These are phyloP conservation scores for Ziziphus jujuba DNA, from an alignment of 306 rosid genomes.

Conservation along the genomic window DNA sequence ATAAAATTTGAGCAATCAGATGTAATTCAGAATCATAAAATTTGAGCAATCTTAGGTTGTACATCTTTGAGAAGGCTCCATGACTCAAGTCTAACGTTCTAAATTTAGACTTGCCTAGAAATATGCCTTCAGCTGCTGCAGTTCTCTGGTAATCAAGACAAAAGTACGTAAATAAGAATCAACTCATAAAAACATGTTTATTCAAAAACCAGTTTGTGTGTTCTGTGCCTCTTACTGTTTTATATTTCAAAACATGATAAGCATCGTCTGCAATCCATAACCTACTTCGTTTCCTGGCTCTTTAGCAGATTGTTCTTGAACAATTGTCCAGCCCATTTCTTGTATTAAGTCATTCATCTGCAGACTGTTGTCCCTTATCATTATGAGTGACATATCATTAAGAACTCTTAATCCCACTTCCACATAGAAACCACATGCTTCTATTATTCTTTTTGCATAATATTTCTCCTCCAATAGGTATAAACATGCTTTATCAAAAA, in stretches of 20 bases:
- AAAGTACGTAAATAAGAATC: neutral
- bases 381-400: conserved; percentile 40
- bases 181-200: no score
- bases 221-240: conserved; percentile 5
- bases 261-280: conserved; percentile 31
- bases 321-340: conserved; percentile 39
- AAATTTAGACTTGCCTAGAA: neutral
- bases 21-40: neutral
- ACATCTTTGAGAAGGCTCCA: conserved; percentile 29
- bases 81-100: conserved; percentile 10
- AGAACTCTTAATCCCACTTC: conserved; percentile 34
- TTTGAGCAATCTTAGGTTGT: conserved; percentile 20
- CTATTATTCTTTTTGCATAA: conserved; percentile 21
- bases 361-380: neutral
- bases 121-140: conserved; percentile 8
- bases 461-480: conserved; percentile 32
- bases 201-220: no score
- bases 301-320: conserved; percentile 16
- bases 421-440: conserved; percentile 25
- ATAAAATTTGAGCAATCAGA: conserved; percentile 7
- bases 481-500: conserved; percentile 40
- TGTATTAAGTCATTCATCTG: conserved; percentile 43
- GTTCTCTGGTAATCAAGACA: neutral
- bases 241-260: conserved; percentile 24
- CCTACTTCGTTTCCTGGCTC: conserved; percentile 22